Percentiles rank a stretch among this genome's conserved stretches.
phyloP scores from a whole-genome alignment of 331 rosid genomes.

The Quercus tomentella region DNA sequence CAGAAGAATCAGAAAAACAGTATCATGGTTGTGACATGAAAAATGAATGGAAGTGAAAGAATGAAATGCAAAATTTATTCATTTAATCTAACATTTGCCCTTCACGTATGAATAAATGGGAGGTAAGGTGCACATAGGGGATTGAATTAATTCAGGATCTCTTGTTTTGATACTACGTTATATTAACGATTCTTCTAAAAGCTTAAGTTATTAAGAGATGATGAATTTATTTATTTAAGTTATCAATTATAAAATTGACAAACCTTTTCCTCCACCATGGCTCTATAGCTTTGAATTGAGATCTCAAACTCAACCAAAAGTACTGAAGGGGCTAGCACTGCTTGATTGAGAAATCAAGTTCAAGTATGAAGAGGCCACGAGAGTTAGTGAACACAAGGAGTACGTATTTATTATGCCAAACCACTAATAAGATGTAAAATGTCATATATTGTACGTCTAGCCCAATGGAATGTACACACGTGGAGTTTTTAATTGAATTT shows the following conservation, averaged over 20 bases:
- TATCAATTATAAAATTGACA: not conserved
- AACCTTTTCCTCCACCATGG: slow-evolving; percentile 61
- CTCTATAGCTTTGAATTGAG: not conserved
- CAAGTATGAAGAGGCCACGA: not conserved
- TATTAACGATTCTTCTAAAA: too few species aligned
- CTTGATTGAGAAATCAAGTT: not conserved
- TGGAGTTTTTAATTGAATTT: slow-evolving; percentile 11
- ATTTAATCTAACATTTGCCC: too few species aligned
- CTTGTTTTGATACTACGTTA: too few species aligned
- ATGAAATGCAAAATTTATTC: too few species aligned
- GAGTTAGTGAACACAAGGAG: not conserved
- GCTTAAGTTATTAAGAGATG: too few species aligned
- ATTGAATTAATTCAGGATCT: too few species aligned
- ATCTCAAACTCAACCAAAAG: slow-evolving; percentile 16
- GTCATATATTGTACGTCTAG: not conserved
- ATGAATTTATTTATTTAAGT: too few species aligned
- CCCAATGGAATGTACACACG: slow-evolving; percentile 23
- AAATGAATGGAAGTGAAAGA: too few species aligned
- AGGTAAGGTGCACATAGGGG: too few species aligned
- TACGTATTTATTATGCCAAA: not conserved
- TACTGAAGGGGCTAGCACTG: not conserved
- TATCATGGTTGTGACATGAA: too few species aligned
- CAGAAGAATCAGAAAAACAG: not conserved
- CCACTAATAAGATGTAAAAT: slow-evolving; percentile 15
- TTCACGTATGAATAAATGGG: too few species aligned